These are phyloP conservation scores for Cydonia oblonga DNA, from an alignment of 331 rosid species.

Conservation along the genomic window DNA sequence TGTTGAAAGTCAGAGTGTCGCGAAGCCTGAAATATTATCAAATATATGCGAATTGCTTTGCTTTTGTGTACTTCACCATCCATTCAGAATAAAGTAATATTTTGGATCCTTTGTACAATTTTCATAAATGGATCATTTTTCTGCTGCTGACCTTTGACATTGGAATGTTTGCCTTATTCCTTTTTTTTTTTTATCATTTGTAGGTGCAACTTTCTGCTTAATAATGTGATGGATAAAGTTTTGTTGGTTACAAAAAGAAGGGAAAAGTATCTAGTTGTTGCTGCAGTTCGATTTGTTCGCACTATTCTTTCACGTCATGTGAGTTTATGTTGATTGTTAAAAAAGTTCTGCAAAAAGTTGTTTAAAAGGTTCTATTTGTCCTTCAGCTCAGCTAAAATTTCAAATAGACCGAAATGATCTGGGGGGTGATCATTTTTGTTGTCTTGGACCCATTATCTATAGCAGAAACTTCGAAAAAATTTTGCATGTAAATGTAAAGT, in stretches of 20 bases:
- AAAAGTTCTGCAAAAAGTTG: no score
- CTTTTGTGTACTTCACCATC: constrained; percentile 96
- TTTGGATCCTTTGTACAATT: constrained; percentile 15
- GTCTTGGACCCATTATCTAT: neutral
- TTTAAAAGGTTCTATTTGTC: neutral
- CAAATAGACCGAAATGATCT: neutral
- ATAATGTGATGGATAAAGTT: constrained; percentile 66
- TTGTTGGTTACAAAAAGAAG: constrained; percentile 62
- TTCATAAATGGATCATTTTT: constrained; percentile 12
- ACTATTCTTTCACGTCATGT: constrained; percentile 82
- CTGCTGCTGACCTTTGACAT: neutral
- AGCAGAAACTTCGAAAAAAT: neutral
- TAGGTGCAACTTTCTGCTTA: constrained; percentile 75
- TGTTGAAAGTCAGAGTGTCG: constrained; percentile 29
- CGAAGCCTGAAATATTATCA: constrained; percentile 85
- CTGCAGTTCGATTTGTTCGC: constrained; percentile 91
- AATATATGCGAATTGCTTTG: constrained; percentile 88
- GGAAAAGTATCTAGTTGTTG: constrained; percentile 84
- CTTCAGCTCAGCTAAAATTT: neutral
- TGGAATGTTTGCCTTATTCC: constrained; percentile 11
- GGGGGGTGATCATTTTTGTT: neutral
- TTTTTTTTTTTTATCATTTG: constrained; percentile 22
- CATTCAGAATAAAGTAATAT: constrained; percentile 87
- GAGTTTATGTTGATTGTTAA: constrained; percentile 16
- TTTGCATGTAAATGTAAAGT: neutral